A percentile compares a stretch with the other conserved stretches of the same genome.
Conservation (phyloP, 192 early-diverging fungal genomes). For the Rhizophlyctis rosea region DNA sequence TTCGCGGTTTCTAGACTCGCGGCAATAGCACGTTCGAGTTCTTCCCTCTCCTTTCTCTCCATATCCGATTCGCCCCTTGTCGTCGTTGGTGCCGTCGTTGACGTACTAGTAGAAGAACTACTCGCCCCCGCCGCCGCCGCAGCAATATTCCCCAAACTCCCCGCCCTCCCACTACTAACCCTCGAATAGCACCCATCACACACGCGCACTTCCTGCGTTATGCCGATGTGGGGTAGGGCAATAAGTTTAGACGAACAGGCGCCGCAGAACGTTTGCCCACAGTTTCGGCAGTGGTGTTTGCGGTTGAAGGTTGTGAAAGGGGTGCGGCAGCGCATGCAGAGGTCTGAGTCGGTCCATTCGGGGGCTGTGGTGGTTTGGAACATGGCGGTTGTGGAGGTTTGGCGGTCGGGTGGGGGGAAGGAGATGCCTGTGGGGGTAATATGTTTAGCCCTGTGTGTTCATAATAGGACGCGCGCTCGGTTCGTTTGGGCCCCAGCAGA, state of each 20-base stretch:
- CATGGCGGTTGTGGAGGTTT: conserved; percentile 58
- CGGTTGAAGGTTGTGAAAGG: conserved; percentile 91
- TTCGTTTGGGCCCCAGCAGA: too few species aligned
- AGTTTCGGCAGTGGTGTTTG: conserved; percentile 98
- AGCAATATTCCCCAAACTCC: background rate
- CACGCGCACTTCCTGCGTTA: conserved; percentile 87
- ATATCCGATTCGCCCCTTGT: conserved; percentile 9
- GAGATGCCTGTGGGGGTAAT: conserved; percentile 53
- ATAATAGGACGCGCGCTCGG: too few species aligned
- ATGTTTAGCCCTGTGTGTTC: too few species aligned
- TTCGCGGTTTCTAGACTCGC: conserved; percentile 31
- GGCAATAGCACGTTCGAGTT: conserved; percentile 40
- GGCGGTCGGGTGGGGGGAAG: conserved; percentile 70
- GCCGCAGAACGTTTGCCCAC: conserved; percentile 90
- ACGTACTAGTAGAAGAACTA: background rate
- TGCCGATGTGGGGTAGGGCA: conserved; percentile 80
- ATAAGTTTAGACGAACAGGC: conserved; percentile 88
- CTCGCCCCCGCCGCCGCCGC: background rate
- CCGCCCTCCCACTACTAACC: conserved; percentile 41
- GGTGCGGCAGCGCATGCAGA: conserved; percentile 92
- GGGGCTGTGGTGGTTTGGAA: conserved; percentile 89
- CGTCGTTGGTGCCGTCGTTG: conserved; percentile 2
- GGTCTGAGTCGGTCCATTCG: conserved; percentile 92
- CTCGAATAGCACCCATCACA: conserved; percentile 91
- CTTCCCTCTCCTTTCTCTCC: conserved; percentile 41